These are phyloP conservation scores for Celoporthe dispersa DNA, from an alignment of 2,329 filamentous ascomycete species.

Conservation along the genomic window DNA sequence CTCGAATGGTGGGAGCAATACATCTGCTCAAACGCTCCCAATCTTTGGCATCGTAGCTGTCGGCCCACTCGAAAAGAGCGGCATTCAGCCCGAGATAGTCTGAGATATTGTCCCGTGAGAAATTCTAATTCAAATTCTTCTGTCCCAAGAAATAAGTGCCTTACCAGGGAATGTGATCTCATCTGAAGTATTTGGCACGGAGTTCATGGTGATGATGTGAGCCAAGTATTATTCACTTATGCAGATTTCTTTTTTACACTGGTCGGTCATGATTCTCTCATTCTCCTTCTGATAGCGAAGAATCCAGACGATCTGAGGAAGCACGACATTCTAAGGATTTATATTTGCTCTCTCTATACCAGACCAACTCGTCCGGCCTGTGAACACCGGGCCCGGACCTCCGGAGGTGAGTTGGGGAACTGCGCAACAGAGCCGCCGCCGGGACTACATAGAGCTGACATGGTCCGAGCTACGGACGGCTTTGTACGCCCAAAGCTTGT, in stretches of 20 bases:
- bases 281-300: too few species aligned
- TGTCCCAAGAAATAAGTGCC: background rate
- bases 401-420: slow-evolving; percentile 16
- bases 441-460: background rate
- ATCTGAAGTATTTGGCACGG: slow-evolving; percentile 19
- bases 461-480: background rate
- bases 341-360: background rate
- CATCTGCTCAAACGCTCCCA: slow-evolving; percentile 63
- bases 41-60: slow-evolving; percentile 70
- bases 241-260: background rate
- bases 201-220: slow-evolving; percentile 18
- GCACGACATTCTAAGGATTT: background rate
- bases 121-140: background rate
- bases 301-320: background rate
- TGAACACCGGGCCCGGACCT: slow-evolving; percentile 6
- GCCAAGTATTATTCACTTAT: background rate
- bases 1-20: slow-evolving; percentile 64
- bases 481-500: background rate
- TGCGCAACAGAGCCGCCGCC: background rate
- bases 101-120: slow-evolving; percentile 4
- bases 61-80: slow-evolving; percentile 38
- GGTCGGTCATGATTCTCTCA: background rate
- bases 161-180: slow-evolving; percentile 29
- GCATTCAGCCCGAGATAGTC: slow-evolving; percentile 36
- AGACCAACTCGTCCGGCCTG: background rate